Evolutionary conservation across 2,329 filamentous ascomycete genomes (phyloP), one percentile per base, ranked within the genome.

Genomic region (Fusarium domesticum): DNA sequence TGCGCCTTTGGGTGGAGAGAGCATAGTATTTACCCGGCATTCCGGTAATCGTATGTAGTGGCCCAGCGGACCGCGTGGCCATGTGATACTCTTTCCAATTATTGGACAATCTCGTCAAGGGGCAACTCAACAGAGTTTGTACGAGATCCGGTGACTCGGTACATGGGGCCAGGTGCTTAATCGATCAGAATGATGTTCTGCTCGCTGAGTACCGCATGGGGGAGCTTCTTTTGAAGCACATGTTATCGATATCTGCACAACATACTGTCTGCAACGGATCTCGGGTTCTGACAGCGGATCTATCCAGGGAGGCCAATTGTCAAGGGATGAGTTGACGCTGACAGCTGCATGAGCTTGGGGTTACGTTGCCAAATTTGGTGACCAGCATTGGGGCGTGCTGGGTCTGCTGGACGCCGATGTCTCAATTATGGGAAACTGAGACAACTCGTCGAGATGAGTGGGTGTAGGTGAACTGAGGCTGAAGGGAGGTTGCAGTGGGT

Each of bases 241-340:
- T n/a, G n/a, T n/a, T n/a, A n/a, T n/a, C n/a, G 43, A 42, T 38
- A 23, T 46, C 30, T 35, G 15, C 17, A 31, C 16, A 35, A 33
- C 7, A 12, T 12, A 28, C 23, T 28, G 23, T 28, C 23, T 36
- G 11, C 8, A 14, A 23, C 39, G 32, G 37, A 18, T 32, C 49
- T 37, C 46, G 32, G 44, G 43, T 36, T 37, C 42, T 56, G 56
- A 48, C 52, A 58, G 50, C 56, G 56, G 56, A 59, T 59, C 56
- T 59, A 59, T 44, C 56, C 56, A 53, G 43, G 23, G 31, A 53
- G 38, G 35, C 42, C 39, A 48, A 38, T 35, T 35, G 35, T 19
- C 31, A 15, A 32, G 36, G 32, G 45, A 47, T 39, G 44, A 43
- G 32, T 42, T 37, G 49, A 47, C 41, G 40, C 37, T 50, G 54